A percentile compares a stretch with the other conserved stretches of the same genome.
Evolutionary conservation across 2,329 filamentous ascomycete genomes (phyloP).

Genomic region (Clarireedia paspali): DNA sequence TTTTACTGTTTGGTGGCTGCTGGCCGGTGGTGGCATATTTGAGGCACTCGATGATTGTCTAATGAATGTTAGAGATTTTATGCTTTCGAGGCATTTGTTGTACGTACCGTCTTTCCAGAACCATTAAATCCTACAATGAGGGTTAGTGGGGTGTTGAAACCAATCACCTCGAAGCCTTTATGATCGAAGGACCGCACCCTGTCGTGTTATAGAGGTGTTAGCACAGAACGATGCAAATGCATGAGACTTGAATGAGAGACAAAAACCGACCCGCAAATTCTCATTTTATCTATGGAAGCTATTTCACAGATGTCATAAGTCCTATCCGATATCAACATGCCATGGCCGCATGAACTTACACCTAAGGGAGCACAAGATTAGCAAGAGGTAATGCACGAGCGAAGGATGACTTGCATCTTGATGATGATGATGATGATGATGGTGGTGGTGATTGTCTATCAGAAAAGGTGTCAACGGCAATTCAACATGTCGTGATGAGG

Average conservation of each 20-base stretch:
- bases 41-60: constrained; percentile 95
- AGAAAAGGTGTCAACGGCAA: too few relatives aligned
- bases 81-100: not conserved
- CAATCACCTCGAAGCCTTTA: constrained; percentile 65
- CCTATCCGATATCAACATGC: too few relatives aligned
- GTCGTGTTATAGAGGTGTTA: not conserved
- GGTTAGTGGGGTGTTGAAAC: constrained; percentile 85
- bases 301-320: constrained; percentile 26
- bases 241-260: too few relatives aligned
- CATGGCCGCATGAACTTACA: not conserved
- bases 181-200: constrained; percentile 82
- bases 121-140: constrained; percentile 97
- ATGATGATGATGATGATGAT: too few relatives aligned
- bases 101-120: constrained; percentile 75
- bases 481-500: too few relatives aligned
- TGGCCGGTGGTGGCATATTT: constrained; percentile 97
- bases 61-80: constrained; percentile 10
- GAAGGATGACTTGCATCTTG: too few relatives aligned
- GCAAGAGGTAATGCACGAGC: too few relatives aligned
- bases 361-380: not conserved
- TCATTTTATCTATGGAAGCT: constrained; percentile 86
- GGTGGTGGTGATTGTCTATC: too few relatives aligned
- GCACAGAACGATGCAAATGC: too few relatives aligned
- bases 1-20: constrained; percentile 80
- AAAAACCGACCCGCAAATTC: constrained; percentile 59